Base-by-base conservation (phyloP, 2,329 filamentous ascomycete species). In the Cladosporium sp. region DNA sequence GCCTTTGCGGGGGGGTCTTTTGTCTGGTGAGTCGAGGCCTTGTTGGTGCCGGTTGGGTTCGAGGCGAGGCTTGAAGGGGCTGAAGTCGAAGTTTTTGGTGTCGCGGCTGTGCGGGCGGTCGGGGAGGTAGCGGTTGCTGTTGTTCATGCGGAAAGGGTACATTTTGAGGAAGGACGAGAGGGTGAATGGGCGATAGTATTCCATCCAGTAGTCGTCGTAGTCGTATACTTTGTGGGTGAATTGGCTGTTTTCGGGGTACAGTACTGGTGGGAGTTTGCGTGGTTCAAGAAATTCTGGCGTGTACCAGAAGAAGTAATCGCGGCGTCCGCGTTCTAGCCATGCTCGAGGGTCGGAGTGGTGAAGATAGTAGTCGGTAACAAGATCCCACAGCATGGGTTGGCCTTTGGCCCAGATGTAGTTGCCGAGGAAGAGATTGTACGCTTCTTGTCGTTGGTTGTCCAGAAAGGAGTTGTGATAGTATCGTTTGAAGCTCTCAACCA, bases 401-500 rank as follows among this genome's bases (percentile, higher is more conserved):
- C 88, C 90, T 56, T 89, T 84, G 0, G 80, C 73, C 65, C 90
- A 97, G 44, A 91, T 88, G 67, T 99, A 99, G 64, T 97, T 96
- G 6, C 93, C 93, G 1, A 99, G 79, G 64, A 99, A 99, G 8
- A 99, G 76, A 60, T 99, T 99, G 69, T 97, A 97, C 1, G 93
- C 93, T 70, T 99, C 93, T 70, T 99, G 93, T 27, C 93, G 84
- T 66, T 99, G 93, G n/a, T 87, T 91, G 68, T 99, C 93, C 7
- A 99, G 80, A 67, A 99, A 99, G 0, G 92, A 95, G 65, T 99
- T 99, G 72, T 97, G 96, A 70, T 99, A 99, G 68, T 97, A 99
- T 22, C 93, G 83, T 69, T 97, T 99, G 75, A 99, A 96, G 67
- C 89, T 96, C 71, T 99, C 93, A 18, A 99, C 91, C 92, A 99